Conservation (phyloP, 2,329 filamentous ascomycete species). For the Fusarium pseudocircinatum region DNA sequence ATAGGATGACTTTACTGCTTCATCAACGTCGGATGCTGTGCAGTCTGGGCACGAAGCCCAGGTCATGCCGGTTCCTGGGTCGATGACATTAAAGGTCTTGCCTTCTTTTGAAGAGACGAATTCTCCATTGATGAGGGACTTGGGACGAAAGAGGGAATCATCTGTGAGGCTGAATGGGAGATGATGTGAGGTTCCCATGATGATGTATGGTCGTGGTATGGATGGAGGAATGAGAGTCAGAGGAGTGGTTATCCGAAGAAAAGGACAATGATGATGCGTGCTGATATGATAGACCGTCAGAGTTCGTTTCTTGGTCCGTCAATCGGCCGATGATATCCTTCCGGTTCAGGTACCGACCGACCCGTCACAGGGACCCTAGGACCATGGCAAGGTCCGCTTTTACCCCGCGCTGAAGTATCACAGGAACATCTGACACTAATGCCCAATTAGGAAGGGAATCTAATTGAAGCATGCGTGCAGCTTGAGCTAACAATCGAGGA, state of each 20-base stretch:
- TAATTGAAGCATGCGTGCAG: rapidly evolving
- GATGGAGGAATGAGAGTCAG: not conserved
- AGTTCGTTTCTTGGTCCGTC: not conserved
- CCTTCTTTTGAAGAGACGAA: not conserved
- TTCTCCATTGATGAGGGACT: not conserved
- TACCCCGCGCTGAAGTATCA: not conserved
- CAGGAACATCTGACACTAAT: not conserved
- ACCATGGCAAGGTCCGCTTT: not conserved
- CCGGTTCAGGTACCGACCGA: not conserved
- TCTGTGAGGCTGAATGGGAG: not conserved
- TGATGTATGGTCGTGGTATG: not conserved
- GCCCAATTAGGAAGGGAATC: not conserved
- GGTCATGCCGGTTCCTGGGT: not conserved
- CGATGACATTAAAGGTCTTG: not conserved
- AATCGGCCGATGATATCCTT: not conserved
- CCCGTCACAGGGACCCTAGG: not conserved
- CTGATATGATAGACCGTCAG: not conserved
- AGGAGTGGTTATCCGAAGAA: no score
- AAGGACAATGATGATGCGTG: no score
- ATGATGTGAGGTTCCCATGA: not conserved
- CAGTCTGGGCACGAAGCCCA: constrained; percentile 11
- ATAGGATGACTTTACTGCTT: constrained; percentile 38
- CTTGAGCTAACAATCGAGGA: not conserved
- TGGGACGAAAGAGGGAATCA: not conserved
- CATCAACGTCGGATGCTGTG: constrained; percentile 43